Evolutionary conservation across 306 rosid species (phyloP), one percentile per base, ranked within the genome.

Genomic region (Vachellia pachyceras): DNA sequence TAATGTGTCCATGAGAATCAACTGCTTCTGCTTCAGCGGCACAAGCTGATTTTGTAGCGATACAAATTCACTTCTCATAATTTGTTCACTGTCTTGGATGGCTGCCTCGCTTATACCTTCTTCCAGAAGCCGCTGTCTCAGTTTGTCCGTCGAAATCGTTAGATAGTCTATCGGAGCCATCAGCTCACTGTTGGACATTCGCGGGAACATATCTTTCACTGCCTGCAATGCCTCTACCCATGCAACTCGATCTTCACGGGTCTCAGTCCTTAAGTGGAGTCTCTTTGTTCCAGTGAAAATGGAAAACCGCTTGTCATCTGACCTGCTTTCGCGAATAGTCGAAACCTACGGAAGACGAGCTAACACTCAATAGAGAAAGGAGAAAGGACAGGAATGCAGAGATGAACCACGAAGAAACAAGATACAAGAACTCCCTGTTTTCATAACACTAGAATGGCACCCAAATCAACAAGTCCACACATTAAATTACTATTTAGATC

Each of bases 181-280:
- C 66, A 94, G 86, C 84, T 94, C 98, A 60, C 97, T 86, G 87
- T 90, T 94, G 29, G 98, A 94, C 80, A 94, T 91, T 77, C 97
- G 87, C 0, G 98, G 98, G 78, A 94, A 94, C 92, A 94, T 86
- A 81, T 94, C 97, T 74, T 94, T 94, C 84, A 94, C 97, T 0
- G 97, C 97, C 80, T 87, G 92, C 87, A 94, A 89, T 60, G 97
- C 95, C 71, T 94, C 98, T 94, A 94, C 68, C 98, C 98, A 94
- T 1, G 86, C 85, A 69, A 63, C 69, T 20, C 97, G 87, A 86
- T 94, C 98, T 11, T 94, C 97, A 0, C 87, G 90, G 2, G 91
- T 84, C 55, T 94, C 97, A 0, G 97, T 97, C 87, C 97, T 85
- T 89, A 94, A 88, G 82, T 94, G 98, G 84, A 94, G 90, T 82